Evolutionary conservation across 2,329 filamentous ascomycete species (phyloP), one percentile per base, ranked within the genome.

Genomic region (Emericellopsis atlantica): DNA sequence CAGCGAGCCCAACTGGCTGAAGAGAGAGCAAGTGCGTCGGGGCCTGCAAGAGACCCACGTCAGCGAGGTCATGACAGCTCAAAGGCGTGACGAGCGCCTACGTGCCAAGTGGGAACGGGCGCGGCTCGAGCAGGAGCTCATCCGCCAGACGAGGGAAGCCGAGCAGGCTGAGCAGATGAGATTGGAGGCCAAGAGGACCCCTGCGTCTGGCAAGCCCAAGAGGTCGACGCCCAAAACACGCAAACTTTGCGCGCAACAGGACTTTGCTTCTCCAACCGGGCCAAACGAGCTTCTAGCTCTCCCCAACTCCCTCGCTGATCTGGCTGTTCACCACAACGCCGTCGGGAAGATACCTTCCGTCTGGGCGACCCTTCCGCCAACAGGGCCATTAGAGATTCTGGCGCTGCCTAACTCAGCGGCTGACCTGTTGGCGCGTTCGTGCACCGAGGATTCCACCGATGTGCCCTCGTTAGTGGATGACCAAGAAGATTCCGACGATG

Each of bases 1-100:
- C 51, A 95, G 89, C 67, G 90, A 98, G 58, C 90, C 90, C 4
- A 92, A 80, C 50, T 98, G 92, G 92, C 61, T 95, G 39, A 84
- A 84, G 48, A 73, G 84, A 46, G 87, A 95, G 60, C 82, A 85
- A 58, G 79, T 81, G 23, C 74, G 81, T 39, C 72, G 72, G 44
- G 84, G 84, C 10, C 60, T 79, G 14, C 64, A 79, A 22, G 72
- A 76, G 26, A 67, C 65, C 21, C 71, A 77, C 47, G 92, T 92
- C 35, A 89, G 83, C 49, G 90, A 95, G 62, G 81, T 93, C 45
- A 67, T 79, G 40, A 98, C 90, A 3, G 72, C 74, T 32, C 72
- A 79, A 50, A 71, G 92, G 45, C 75, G 92, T 53, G 78, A 84
- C 48, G 86, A 95, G 58, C 78, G 92, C 36, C 80, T 79, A 45